Percentiles rank a stretch among this genome's conserved stretches.
These are phyloP conservation scores for Lipomyces anomalus DNA, from an alignment of 805 yeast genomes.

Conservation along the genomic window DNA sequence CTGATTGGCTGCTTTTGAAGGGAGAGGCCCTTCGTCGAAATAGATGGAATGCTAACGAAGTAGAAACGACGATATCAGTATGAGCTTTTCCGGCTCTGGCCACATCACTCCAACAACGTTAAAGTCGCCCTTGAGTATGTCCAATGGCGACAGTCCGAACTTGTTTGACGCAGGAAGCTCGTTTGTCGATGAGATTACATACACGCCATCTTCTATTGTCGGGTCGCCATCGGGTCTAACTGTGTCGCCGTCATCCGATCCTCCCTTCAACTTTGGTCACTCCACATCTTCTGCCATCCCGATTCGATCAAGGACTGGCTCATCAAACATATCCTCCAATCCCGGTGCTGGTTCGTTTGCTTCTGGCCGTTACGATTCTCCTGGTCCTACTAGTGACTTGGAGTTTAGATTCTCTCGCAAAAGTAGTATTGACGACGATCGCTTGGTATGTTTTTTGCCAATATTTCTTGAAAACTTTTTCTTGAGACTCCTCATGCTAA, in stretches of 20 bases:
- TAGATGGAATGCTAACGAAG: no score
- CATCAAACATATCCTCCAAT: background rate
- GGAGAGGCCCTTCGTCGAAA: background rate
- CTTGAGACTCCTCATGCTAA: background rate
- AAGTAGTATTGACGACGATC: conserved; percentile 13
- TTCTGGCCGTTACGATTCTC: background rate
- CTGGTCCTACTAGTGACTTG: conserved; percentile 4
- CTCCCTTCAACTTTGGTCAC: conserved; percentile 7
- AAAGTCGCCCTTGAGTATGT: conserved; percentile 7
- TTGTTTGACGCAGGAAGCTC: conserved; percentile 14
- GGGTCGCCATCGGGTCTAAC: conserved; percentile 26
- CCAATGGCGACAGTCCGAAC: conserved; percentile 11
- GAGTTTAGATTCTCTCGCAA: conserved; percentile 15
- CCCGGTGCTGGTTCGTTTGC: background rate
- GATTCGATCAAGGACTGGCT: conserved; percentile 1
- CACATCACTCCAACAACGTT: background rate
- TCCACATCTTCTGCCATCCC: conserved; percentile 20
- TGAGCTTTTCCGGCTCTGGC: background rate
- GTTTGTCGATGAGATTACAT: conserved; percentile 25
- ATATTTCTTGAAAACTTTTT: background rate
- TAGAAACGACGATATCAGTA: background rate
- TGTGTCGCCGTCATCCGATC: conserved; percentile 11
- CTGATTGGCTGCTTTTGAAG: background rate
- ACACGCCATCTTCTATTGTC: conserved; percentile 26
- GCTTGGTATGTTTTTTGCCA: conserved; percentile 5